phyloP scores from a whole-genome alignment of 495 filamentous ascomycete species.

The Neurospora discreta region DNA sequence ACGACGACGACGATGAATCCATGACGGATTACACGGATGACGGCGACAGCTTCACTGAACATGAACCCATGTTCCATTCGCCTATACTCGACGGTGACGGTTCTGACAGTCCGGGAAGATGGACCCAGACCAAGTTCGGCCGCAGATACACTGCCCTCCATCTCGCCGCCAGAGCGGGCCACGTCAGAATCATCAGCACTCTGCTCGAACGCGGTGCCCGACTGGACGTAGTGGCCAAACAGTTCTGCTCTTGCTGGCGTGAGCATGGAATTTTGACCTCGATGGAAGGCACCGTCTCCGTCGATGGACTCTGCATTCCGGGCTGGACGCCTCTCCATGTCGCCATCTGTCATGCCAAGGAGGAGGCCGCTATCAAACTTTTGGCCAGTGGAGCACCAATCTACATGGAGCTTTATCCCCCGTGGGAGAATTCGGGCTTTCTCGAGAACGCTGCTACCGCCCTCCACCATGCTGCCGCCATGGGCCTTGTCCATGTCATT shows the following conservation, averaged over 20 bases:
- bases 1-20: conserved; percentile 9
- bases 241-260: conserved; percentile 21
- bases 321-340: conserved; percentile 27
- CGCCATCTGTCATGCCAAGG: conserved; percentile 24
- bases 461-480: conserved; percentile 20
- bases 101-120: not conserved
- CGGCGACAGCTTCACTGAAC: not conserved
- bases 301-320: not conserved
- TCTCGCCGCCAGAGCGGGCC: conserved; percentile 23
- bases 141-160: conserved; percentile 23
- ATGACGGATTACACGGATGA: conserved; percentile 3
- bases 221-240: conserved; percentile 10
- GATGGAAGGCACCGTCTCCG: conserved; percentile 6
- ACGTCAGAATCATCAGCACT: conserved; percentile 17
- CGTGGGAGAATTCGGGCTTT: not conserved
- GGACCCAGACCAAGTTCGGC: not conserved
- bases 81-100: not conserved
- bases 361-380: conserved; percentile 21
- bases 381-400: conserved; percentile 21
- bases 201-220: conserved; percentile 21
- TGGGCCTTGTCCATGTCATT: conserved; percentile 13
- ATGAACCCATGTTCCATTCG: not conserved
- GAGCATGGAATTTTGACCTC: conserved; percentile 17
- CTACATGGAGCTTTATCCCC: conserved; percentile 8
- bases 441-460: conserved; percentile 7